These are phyloP conservation scores for Phytophthora lateralis DNA, from an alignment of 352 stramenopile species.

Conservation along the genomic window DNA sequence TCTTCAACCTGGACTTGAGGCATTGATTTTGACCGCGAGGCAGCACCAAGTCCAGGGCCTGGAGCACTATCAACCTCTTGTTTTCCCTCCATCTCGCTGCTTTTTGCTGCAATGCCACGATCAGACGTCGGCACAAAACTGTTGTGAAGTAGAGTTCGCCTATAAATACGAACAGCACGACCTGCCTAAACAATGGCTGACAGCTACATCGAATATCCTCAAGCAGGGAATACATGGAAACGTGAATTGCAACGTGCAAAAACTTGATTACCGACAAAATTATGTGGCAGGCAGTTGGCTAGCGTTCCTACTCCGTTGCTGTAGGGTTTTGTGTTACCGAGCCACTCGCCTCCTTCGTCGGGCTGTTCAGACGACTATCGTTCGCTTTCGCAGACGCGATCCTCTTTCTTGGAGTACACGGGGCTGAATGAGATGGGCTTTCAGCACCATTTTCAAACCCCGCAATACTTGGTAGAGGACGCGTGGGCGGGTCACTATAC, in stretches of 20 bases:
- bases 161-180: slow-evolving; percentile 24
- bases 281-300: neutral
- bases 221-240: no score
- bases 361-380: slow-evolving; percentile 51
- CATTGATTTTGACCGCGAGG: slow-evolving; percentile 16
- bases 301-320: slow-evolving; percentile 10
- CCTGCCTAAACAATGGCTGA: neutral
- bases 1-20: slow-evolving; percentile 25
- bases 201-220: slow-evolving; percentile 18
- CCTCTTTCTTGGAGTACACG: slow-evolving; percentile 60
- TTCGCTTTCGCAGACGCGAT: slow-evolving; percentile 55
- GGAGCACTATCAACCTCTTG: slow-evolving; percentile 5
- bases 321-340: slow-evolving; percentile 7
- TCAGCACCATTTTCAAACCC: slow-evolving; percentile 2
- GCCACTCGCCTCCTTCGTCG: slow-evolving; percentile 17
- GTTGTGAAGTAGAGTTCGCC: slow-evolving; percentile 3
- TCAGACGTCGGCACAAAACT: slow-evolving; percentile 21
- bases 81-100: slow-evolving; percentile 23
- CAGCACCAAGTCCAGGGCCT: neutral
- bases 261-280: slow-evolving; percentile 8
- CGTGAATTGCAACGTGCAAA: neutral
- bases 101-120: slow-evolving; percentile 11
- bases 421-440: slow-evolving; percentile 15
- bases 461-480: slow-evolving; percentile 11
- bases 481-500: slow-evolving; percentile 46